Percentiles rank a stretch among this genome's conserved stretches.
Evolutionary conservation across 176 grass and related monocot species (phyloP).

Genomic region (Carex kokanica): DNA sequence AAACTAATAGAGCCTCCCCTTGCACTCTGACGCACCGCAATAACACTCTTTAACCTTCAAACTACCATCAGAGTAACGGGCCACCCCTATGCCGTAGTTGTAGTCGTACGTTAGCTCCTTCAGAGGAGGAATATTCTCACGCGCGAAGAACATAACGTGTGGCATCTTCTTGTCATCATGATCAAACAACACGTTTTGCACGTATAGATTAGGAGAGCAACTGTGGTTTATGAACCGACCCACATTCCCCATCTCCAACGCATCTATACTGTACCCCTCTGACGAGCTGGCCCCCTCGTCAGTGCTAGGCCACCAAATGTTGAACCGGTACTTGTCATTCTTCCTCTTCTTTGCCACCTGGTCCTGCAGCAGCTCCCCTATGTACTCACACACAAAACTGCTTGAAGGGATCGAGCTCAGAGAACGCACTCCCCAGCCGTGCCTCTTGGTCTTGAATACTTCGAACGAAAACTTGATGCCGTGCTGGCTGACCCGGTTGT

Average conservation of each 20-base stretch:
- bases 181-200: constrained; percentile 52
- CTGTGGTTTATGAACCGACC: constrained; percentile 57
- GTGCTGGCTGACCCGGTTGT: constrained; percentile 44
- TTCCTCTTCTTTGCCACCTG: constrained; percentile 42
- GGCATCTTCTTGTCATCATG: constrained; percentile 51
- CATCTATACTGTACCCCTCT: constrained; percentile 35
- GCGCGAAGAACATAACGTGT: constrained; percentile 53
- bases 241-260: constrained; percentile 36
- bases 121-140: constrained; percentile 45
- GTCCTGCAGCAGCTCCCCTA: constrained; percentile 42
- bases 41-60: too few relatives aligned
- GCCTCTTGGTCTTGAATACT: constrained; percentile 48
- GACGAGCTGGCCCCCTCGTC: constrained; percentile 24
- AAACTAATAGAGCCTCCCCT: constrained; percentile 5
- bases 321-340: constrained; percentile 51
- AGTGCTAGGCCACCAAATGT: constrained; percentile 26
- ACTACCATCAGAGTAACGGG: too few relatives aligned
- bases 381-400: constrained; percentile 64
- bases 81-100: constrained; percentile 15
- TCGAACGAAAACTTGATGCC: constrained; percentile 47
- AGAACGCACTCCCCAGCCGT: constrained; percentile 52
- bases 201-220: constrained; percentile 48
- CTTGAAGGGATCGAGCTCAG: constrained; percentile 46
- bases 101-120: constrained; percentile 50
- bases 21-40: background rate